Evolutionary conservation across 2,329 filamentous ascomycete species (phyloP), one percentile per base, ranked within the genome.

Genomic region (Teratosphaeria gauchensis): DNA sequence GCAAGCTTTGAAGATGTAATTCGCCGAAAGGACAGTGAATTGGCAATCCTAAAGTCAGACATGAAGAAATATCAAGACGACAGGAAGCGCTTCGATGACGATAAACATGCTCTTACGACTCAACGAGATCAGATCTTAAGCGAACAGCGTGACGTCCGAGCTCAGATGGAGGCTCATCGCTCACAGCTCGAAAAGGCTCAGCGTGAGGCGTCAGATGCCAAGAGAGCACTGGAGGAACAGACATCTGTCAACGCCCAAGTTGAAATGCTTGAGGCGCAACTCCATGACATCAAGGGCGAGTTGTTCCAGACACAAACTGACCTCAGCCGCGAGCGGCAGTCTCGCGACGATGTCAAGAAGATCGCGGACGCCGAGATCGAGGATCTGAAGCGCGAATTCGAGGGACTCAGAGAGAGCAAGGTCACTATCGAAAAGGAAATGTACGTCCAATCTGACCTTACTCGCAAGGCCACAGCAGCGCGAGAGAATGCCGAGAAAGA

Each of bases 351-450:
- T 69, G 91, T 96, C 30, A 86, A 92, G 63, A 84, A 95, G 65
- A 86, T 97, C 59, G 86, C 89, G 4, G 91, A 96, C 65, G 92
- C 96, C 75, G 95, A 94, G 71, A 89, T 87, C 67, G 80, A 88
- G 52, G 84, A 87, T 55, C 79, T 99, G 61, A 87, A 92, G 70
- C 86, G 92, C 30, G 91, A 97, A 64, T 95, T 86, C 66, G 87
- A 95, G 55, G 83, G 84, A 35, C 80, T 97, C 35, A 96, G 96
- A 67, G 91, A 96, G 63, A 87, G 90, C 31, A 99, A 99, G 74
- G 96, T 96, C 67, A 95, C 86, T 53, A 96, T 99, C 63, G 92
- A 99, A 74, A 97, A 96, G 73, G 92, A 97, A 74, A 86, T 99
- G 72, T 97, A 97, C 71, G 87, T 89, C 4, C 92, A 97, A 70